These are phyloP conservation scores for Stephanodiscus triporus DNA, from an alignment of 108 stramenopile species.

Conservation along the genomic window DNA sequence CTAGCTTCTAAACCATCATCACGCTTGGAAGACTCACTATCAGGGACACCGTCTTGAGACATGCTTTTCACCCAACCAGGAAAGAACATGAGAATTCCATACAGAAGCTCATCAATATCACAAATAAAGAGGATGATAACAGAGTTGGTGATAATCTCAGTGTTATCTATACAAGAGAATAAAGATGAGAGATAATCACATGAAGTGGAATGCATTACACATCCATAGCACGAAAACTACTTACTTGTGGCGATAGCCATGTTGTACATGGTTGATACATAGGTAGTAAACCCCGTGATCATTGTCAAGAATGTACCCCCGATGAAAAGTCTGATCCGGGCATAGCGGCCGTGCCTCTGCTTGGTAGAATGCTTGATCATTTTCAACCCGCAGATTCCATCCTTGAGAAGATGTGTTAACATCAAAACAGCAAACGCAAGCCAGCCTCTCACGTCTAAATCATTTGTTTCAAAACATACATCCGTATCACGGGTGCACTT, in stretches of 20 bases:
- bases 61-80: neutral
- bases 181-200: neutral
- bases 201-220: neutral
- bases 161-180: neutral
- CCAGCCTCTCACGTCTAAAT: slow-evolving; percentile 7
- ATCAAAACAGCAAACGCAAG: slow-evolving; percentile 12
- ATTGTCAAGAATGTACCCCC: neutral
- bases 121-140: slow-evolving; percentile 19
- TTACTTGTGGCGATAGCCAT: slow-evolving; percentile 14
- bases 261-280: slow-evolving; percentile 14
- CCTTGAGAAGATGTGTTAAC: slow-evolving; percentile 8
- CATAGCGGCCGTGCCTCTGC: neutral
- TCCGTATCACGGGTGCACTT: slow-evolving; percentile 7
- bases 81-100: neutral
- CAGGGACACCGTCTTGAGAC: neutral
- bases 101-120: slow-evolving; percentile 18
- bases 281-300: slow-evolving; percentile 4
- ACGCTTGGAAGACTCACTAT: neutral
- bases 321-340: slow-evolving; percentile 9
- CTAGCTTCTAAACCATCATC: neutral
- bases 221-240: neutral
- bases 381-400: slow-evolving; percentile 11
- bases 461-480: neutral
- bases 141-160: slow-evolving; percentile 7
- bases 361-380: slow-evolving; percentile 12